Evolutionary conservation across 805 yeast species (phyloP).

Genomic region (Kuraishia floccosa): DNA sequence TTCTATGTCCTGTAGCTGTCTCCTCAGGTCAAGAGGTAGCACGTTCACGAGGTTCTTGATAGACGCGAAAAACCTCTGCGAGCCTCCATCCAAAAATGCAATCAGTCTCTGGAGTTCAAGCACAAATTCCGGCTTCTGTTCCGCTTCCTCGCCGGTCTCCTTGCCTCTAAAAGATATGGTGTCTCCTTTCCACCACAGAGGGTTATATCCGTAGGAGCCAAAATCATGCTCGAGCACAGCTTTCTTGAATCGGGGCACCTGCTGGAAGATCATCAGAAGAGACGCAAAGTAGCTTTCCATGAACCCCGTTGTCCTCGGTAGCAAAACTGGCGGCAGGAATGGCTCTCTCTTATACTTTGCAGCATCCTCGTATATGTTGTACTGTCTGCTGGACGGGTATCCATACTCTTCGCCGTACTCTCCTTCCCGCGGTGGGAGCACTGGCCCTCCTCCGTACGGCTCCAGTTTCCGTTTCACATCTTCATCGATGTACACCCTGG

Average conservation of each 20-base stretch:
- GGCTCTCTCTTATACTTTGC: slow-evolving; percentile 12
- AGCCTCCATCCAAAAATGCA: slow-evolving; percentile 22
- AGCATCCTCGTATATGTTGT: slow-evolving; percentile 22
- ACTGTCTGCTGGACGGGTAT: too few relatives aligned
- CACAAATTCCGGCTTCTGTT: too few relatives aligned
- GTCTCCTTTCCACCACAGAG: slow-evolving; percentile 27
- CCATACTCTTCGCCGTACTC: too few relatives aligned
- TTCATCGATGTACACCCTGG: too few relatives aligned
- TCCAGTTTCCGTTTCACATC: too few relatives aligned
- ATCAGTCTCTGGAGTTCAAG: slow-evolving; percentile 26
- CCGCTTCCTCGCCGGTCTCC: slow-evolving; percentile 12
- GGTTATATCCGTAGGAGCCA: slow-evolving; percentile 20
- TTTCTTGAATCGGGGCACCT: slow-evolving; percentile 21
- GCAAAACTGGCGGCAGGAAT: slow-evolving; percentile 17
- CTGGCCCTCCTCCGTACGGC: too few relatives aligned
- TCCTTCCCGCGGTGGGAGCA: too few relatives aligned
- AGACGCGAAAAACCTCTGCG: slow-evolving; percentile 26
- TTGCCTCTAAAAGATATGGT: slow-evolving; percentile 8
- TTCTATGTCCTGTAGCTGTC: slow-evolving; percentile 14
- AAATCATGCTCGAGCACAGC: slow-evolving; percentile 17
- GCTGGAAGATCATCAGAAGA: slow-evolving; percentile 24
- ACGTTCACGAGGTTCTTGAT: slow-evolving; percentile 17
- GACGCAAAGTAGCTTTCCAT: slow-evolving; percentile 31
- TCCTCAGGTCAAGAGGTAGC: slow-evolving; percentile 10
- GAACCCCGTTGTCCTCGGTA: slow-evolving; percentile 19